Conservation (phyloP, 768 basidiomycete genomes). For the Suillus plorans region DNA sequence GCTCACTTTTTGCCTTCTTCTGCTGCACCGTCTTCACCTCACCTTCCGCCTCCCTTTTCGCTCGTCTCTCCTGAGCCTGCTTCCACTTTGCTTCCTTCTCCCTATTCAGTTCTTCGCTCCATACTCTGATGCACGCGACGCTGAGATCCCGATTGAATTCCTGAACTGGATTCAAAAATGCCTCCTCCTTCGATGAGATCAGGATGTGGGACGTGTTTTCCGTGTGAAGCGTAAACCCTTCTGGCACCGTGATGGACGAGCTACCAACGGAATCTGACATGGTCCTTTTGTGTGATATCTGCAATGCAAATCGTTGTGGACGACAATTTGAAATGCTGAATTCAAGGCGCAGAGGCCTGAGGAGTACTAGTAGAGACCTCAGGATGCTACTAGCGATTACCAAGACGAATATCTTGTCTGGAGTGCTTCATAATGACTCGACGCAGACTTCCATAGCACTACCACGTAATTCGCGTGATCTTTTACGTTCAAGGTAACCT, state of each 20-base stretch:
- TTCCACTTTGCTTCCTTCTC: constrained; percentile 64
- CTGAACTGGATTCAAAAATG: constrained; percentile 96
- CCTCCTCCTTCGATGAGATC: constrained; percentile 66
- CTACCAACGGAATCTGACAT: not conserved
- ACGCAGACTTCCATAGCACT: not conserved
- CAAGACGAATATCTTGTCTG: constrained; percentile 5
- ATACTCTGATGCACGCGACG: constrained; percentile 85
- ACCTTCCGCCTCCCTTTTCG: constrained; percentile 24
- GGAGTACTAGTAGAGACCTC: constrained; percentile 16
- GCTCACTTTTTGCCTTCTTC: constrained; percentile 48
- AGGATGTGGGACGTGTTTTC: constrained; percentile 84
- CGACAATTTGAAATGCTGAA: constrained; percentile 3
- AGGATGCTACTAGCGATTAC: constrained; percentile 13
- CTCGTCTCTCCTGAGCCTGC: constrained; percentile 49
- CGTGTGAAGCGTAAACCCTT: constrained; percentile 75
- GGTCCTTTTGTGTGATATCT: not conserved
- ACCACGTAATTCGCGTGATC: constrained; percentile 1
- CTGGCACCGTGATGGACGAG: constrained; percentile 50
- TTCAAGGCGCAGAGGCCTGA: constrained; percentile 30
- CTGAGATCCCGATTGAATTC: constrained; percentile 97
- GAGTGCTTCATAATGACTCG: not conserved
- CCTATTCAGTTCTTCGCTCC: constrained; percentile 73
- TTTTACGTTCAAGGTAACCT: not conserved
- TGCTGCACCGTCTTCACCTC: constrained; percentile 16
- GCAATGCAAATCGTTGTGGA: not conserved